A percentile compares a stretch with the other conserved stretches of the same genome.
These are phyloP conservation scores for Fistulinella cinereoalba DNA, from an alignment of 1,284 basidiomycete species.

Conservation along the genomic window DNA sequence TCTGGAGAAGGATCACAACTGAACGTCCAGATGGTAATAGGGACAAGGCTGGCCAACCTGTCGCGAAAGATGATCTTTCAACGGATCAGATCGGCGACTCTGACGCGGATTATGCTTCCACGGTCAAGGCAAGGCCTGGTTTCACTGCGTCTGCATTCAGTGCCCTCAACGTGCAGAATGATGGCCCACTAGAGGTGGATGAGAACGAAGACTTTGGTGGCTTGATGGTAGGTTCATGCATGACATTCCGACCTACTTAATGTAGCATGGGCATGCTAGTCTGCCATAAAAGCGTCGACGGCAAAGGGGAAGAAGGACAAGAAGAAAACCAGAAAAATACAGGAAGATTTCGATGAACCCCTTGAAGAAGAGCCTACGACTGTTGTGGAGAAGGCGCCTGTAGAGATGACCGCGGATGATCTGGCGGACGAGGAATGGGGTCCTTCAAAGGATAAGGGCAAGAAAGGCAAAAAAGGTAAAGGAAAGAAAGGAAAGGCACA, in stretches of 20 bases:
- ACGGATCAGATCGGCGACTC: slow-evolving; percentile 39
- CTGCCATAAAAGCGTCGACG: slow-evolving; percentile 54
- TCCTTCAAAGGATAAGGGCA: slow-evolving; percentile 50
- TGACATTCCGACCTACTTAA: slow-evolving; percentile 2
- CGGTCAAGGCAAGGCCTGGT: slow-evolving; percentile 31
- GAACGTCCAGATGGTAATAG: slow-evolving; percentile 36
- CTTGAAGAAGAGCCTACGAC: slow-evolving; percentile 33
- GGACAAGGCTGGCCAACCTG: slow-evolving; percentile 67
- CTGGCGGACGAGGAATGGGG: slow-evolving; percentile 70
- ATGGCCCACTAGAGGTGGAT: slow-evolving; percentile 49
- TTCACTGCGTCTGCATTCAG: slow-evolving; percentile 60
- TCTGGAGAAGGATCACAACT: slow-evolving; percentile 13
- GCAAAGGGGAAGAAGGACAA: slow-evolving; percentile 64
- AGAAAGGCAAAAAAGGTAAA: slow-evolving; percentile 51
- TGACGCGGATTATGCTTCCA: slow-evolving; percentile 39
- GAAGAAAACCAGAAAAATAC: slow-evolving; percentile 54
- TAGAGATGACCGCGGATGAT: slow-evolving; percentile 59
- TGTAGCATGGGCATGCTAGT: slow-evolving; percentile 35
- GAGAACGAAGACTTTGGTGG: slow-evolving; percentile 78
- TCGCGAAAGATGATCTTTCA: slow-evolving; percentile 43
- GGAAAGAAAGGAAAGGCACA: slow-evolving; percentile 44
- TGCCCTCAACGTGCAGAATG: slow-evolving; percentile 47
- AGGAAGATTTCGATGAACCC: slow-evolving; percentile 30
- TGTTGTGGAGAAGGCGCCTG: slow-evolving; percentile 40
- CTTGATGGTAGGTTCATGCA: slow-evolving; percentile 65